Evolutionary conservation across 2,329 filamentous ascomycete genomes (phyloP), one percentile per base, ranked within the genome.

Genomic region (Microsporum ferrugineum): DNA sequence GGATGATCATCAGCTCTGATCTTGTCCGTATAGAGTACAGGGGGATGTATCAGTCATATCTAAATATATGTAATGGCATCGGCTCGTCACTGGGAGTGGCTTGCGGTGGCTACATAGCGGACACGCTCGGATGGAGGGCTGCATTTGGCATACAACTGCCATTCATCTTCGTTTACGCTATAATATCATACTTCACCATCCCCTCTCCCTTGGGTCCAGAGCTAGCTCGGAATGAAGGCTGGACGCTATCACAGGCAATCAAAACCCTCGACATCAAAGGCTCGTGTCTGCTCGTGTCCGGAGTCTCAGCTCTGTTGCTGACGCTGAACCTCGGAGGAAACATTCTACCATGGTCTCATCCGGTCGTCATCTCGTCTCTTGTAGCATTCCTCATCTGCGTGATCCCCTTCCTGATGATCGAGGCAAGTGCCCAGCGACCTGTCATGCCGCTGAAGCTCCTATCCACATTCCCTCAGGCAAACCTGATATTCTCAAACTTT

Each of bases 11-110:
- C 1, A 72, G 70, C 10, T 87, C 85, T 66, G 88, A 91, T 70
- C 73, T 89, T 55, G 86, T 91, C n/a, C 86, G 84, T 2, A 84
- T 91, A 60, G 84, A 89, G 76, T 86, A 78, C 60, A 71, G 75
- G 31, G 74, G 73, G 1, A 67, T 75, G 56, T 76, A 76, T 60
- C 74, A 76, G 63, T 76, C 75, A 1, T 75, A 75, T 57, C 68
- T 76, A 58, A 77, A 77, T 31, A 65, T 76, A 6, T 69, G 66
- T 33, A 67, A 73, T 3, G 74, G 75, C 1, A 64, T 68, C 12
- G 75, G 73, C 12, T 68, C 72, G n/a, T 74, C 70, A 38, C 63
- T 74, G 3, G 75, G 74, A 2, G 68, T 75, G 29, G 72, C 73
- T 0, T 71, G 73, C 39, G 75, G 74, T 36, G 74, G 74, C 6